Evolutionary conservation across 2,329 filamentous ascomycete species (phyloP).

Genomic region (Ustilaginoidea virens): DNA sequence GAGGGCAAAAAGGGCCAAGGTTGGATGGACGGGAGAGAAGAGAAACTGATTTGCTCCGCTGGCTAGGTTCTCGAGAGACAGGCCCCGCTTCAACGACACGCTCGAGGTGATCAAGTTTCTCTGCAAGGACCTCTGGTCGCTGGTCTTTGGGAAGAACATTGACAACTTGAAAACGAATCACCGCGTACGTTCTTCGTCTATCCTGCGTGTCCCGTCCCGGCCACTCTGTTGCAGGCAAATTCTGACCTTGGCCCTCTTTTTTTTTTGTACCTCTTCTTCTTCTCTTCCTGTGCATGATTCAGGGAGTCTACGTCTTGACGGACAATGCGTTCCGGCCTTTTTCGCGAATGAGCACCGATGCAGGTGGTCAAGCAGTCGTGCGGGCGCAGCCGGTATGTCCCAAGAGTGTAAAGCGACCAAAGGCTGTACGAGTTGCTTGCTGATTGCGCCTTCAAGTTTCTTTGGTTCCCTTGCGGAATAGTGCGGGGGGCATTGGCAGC

Average conservation of each 20-base stretch:
- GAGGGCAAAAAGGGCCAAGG: too few species aligned
- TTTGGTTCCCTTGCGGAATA: conserved; percentile 91
- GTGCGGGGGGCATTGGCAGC: conserved; percentile 86
- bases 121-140: conserved; percentile 94
- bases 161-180: conserved; percentile 99
- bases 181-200: conserved; percentile 39
- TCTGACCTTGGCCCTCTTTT: neutral
- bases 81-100: conserved; percentile 79
- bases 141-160: conserved; percentile 92
- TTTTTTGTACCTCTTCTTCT: neutral
- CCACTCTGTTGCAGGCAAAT: too few species aligned
- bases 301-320: conserved; percentile 92
- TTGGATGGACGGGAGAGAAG: neutral
- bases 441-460: too few species aligned
- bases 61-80: conserved; percentile 59
- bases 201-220: too few species aligned
- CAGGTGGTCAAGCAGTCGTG: conserved; percentile 54
- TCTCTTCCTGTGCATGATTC: conserved; percentile 3
- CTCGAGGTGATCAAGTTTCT: conserved; percentile 96
- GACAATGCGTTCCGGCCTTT: conserved; percentile 87
- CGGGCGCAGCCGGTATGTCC: conserved; percentile 62
- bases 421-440: too few species aligned
- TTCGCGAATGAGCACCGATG: conserved; percentile 73
- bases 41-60: neutral
- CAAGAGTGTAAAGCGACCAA: conserved; percentile 5